Evolutionary conservation across 208 protist genomes (phyloP), one percentile per base, ranked within the genome.

Genomic region (Acanthamoeba divionensis): DNA sequence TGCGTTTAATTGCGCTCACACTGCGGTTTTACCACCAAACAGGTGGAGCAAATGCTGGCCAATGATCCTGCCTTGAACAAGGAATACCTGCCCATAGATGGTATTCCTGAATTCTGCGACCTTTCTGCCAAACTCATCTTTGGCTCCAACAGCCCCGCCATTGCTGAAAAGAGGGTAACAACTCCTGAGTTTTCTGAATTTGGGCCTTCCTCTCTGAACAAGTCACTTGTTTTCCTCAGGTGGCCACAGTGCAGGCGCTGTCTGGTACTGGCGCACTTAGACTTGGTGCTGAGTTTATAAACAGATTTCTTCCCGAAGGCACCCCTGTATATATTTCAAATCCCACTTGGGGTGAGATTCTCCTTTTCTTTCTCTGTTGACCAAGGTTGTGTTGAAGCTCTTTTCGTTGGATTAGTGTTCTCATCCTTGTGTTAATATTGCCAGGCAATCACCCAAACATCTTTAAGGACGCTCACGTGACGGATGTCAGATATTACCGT

Each of bases 21-120:
- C n/a, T 18, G 52, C 52, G 52, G 18, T 60, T n/a, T 60, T n/a
- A 24, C 52, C 52, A 18, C n/a, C 52, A 60, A 60, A 47, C 36
- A 93, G 71, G 95, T 92, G 7, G 95, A 96, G 77, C 29, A 92
- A 67, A 57, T 52, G 21, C 63, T 96, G 13, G 66, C 91, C 3
- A 55, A 91, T 13, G 69, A 87, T 54, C 26, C 26, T 15, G 77
- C 63, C 52, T 66, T 92, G n/a, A 89, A 98, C 95, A 98, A 99
- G 91, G 98, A 99, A 93, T 99, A 99, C 95, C 91, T 98, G 1
- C 97, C 98, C 55, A 99, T 99, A 86, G 91, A 93, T 52, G 98
- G 98, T 65, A 92, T 96, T 62, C 57, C 91, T 5, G 93, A 90
- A 6, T 99, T 99, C 90, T 91, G 95, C 73, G 87, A 97, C 50